A percentile compares a stretch with the other conserved stretches of the same genome.
phyloP scores from a whole-genome alignment of 164 flowering plant genomes.

The Tetracentron sinense region DNA sequence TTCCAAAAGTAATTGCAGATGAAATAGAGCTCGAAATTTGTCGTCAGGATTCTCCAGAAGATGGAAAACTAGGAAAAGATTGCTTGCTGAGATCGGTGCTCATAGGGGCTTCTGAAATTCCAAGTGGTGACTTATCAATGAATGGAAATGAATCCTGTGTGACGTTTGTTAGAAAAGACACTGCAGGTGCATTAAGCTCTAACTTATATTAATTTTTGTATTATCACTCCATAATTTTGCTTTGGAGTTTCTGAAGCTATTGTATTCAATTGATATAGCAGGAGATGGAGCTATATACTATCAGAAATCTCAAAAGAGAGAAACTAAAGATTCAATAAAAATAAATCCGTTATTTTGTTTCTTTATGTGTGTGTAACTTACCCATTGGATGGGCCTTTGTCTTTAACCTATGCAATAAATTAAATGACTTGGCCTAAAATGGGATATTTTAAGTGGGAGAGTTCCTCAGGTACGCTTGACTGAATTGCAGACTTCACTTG shows the following conservation, averaged over 20 bases:
- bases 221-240: not conserved
- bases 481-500: too few species aligned
- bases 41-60: slow-evolving; percentile 6
- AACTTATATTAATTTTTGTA: not conserved
- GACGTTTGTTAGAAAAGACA: slow-evolving; percentile 5
- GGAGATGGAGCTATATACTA: slow-evolving; percentile 6
- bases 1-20: slow-evolving; percentile 44
- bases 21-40: slow-evolving; percentile 25
- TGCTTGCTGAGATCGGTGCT: slow-evolving; percentile 14
- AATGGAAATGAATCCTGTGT: slow-evolving; percentile 3
- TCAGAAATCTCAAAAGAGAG: slow-evolving; percentile 6
- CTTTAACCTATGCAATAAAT: too few species aligned
- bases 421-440: too few species aligned
- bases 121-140: slow-evolving; percentile 7
- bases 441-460: too few species aligned
- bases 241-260: not conserved
- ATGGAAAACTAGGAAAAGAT: slow-evolving; percentile 14
- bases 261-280: slow-evolving; percentile 9
- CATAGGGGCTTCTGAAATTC: slow-evolving; percentile 8
- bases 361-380: not conserved
- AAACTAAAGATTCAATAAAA: not conserved
- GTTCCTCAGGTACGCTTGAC: too few species aligned
- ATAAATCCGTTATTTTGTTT: not conserved
- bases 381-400: too few species aligned
- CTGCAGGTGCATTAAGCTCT: slow-evolving; percentile 21